phyloP scores from a whole-genome alignment of 2,329 filamentous ascomycete species.

The Epichloe uncinata region DNA sequence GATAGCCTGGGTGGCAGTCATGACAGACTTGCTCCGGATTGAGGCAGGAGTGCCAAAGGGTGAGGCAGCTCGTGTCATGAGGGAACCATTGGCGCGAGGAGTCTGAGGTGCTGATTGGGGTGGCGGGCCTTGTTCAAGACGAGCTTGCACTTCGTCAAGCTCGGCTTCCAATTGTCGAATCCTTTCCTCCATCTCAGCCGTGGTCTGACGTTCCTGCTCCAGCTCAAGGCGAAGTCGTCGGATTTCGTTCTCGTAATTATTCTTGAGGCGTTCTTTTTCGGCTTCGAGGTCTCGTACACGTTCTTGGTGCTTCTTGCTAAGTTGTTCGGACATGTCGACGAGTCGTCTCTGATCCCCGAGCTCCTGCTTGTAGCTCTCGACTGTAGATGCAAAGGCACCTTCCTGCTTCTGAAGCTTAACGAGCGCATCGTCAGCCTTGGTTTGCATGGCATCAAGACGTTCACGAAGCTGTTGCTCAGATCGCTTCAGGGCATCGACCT shows the following conservation, averaged over 20 bases:
- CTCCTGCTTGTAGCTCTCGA: constrained; percentile 78
- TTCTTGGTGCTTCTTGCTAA: constrained; percentile 57
- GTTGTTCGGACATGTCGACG: constrained; percentile 68
- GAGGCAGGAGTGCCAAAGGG: constrained; percentile 50
- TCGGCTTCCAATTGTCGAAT: constrained; percentile 38
- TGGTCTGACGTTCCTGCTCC: constrained; percentile 38
- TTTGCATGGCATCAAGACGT: constrained; percentile 69
- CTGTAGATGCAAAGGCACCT: constrained; percentile 66
- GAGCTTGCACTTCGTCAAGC: constrained; percentile 38
- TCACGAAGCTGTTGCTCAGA: constrained; percentile 70
- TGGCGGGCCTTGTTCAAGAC: constrained; percentile 28
- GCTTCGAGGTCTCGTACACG: constrained; percentile 57
- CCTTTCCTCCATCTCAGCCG: constrained; percentile 32
- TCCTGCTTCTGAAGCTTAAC: constrained; percentile 73
- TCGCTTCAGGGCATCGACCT: constrained; percentile 62
- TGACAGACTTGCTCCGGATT: constrained; percentile 38
- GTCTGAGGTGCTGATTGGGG: constrained; percentile 45
- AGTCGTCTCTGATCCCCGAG: constrained; percentile 69
- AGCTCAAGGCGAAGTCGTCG: constrained; percentile 43
- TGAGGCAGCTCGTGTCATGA: constrained; percentile 39
- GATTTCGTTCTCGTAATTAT: constrained; percentile 50
- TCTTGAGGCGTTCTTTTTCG: constrained; percentile 44
- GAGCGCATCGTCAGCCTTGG: constrained; percentile 76
- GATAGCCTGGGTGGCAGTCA: constrained; percentile 49
- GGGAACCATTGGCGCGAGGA: constrained; percentile 44